phyloP scores from a whole-genome alignment of 257 asterid species.

The Capsicum baccatum region DNA sequence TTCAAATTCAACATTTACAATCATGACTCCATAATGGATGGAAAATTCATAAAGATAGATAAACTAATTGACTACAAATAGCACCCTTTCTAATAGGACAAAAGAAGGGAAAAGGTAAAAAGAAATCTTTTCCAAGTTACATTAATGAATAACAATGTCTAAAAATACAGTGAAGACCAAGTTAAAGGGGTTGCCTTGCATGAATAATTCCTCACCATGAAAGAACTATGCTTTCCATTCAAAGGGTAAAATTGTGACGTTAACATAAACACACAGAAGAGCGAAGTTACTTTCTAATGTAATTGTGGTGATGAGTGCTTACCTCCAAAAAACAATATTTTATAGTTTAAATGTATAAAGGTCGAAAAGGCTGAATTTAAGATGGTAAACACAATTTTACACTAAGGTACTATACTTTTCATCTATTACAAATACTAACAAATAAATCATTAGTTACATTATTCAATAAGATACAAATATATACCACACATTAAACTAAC shows the following conservation, averaged over 20 bases:
- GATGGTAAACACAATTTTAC: not conserved
- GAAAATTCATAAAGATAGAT: not conserved
- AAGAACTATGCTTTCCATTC: not conserved
- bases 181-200: not conserved
- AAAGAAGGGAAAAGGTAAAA: constrained; percentile 1
- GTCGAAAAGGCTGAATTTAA: constrained; percentile 13
- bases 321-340: not conserved
- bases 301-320: not conserved
- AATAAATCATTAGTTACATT: not conserved
- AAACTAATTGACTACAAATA: constrained; percentile 15
- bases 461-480: too few relatives aligned
- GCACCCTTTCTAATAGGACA: not conserved
- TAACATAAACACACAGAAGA: constrained; percentile 23
- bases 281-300: not conserved
- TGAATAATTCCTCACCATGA: not conserved
- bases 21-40: not conserved
- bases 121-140: constrained; percentile 20
- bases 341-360: not conserved
- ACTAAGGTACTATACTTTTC: not conserved
- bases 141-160: constrained; percentile 9
- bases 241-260: not conserved
- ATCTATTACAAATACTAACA: not conserved
- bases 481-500: not conserved
- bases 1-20: not conserved
- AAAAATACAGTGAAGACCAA: not conserved